Evolutionary conservation across 2,329 filamentous ascomycete genomes (phyloP), one percentile per base, ranked within the genome.

Genomic region (Trichophaea hybrida): DNA sequence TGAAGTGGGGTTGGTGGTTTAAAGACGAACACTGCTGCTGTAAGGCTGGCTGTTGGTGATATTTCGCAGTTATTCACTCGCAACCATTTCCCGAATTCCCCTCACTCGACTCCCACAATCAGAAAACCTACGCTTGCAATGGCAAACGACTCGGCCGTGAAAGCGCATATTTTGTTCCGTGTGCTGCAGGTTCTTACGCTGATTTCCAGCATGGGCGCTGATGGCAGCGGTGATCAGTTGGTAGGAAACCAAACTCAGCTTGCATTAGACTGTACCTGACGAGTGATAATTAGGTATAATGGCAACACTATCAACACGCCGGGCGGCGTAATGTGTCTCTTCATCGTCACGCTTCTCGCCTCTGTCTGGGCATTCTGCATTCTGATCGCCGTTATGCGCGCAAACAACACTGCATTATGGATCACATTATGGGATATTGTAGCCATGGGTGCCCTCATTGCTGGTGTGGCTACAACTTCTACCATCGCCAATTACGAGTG

Each of bases 181-280:
- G 54, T 58, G 8, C n/a, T 61, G 13, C 59, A 61, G 37, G 31
- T 61, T 6, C 34, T 61, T 13, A 61, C 59, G 13, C 40, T 61
- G 12, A 44, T 61, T 61, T 15, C 55, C 55, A 7, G 44, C 44
- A 15, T 61, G 59, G 59, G 59, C 55, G 8, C 2, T 61, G 15
- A 48, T 57, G 55, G 55, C 55, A 2, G 55, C 55, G 13, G 44
- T 57, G 15, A 13, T 57, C 1, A 17, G 13, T 10, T 57, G 55
- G 55, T 32, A 24, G 6, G 48, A 15, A 10, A 43, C 38, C 24
- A 15, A 43, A 10, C 38, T 10, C 38, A 43, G 12, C 55, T 58
- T 33, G 40, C 40, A 12, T 44, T 13, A 10, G 15, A 37, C 24
- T 43, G n/a, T 15, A 15, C 24, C 24, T 24, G 24, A 24, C 1